phyloP scores from a whole-genome alignment of 495 filamentous ascomycete genomes.

The Collariella sp. region DNA sequence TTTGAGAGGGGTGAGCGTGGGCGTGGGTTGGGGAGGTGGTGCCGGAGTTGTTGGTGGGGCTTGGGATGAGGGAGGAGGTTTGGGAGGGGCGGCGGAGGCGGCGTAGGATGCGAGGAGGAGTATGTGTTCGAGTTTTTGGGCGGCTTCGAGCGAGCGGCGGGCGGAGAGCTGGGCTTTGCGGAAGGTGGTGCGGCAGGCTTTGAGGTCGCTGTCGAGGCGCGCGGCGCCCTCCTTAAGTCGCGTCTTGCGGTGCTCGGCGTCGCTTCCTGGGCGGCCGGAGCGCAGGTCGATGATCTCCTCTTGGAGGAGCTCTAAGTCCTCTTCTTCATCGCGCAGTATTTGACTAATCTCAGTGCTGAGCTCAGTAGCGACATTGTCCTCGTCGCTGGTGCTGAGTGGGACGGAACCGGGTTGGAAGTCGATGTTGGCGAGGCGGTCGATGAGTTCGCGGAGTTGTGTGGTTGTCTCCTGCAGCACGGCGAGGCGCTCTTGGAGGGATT shows the following conservation, averaged over 20 bases:
- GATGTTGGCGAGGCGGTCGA: constrained; percentile 62
- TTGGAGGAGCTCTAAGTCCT: constrained; percentile 72
- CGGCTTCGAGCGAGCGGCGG: constrained; percentile 63
- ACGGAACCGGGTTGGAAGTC: constrained; percentile 53
- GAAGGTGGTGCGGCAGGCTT: constrained; percentile 64
- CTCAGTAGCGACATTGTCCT: constrained; percentile 60
- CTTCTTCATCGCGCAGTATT: constrained; percentile 72
- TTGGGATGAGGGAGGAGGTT: constrained; percentile 14
- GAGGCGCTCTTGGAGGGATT: constrained; percentile 57
- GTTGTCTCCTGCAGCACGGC: constrained; percentile 59
- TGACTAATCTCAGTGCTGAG: constrained; percentile 75
- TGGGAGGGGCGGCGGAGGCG: constrained; percentile 31
- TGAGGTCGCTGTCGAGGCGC: constrained; percentile 59
- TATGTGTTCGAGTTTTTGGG: constrained; percentile 67
- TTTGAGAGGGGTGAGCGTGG: background rate
- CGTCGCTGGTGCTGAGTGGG: constrained; percentile 39
- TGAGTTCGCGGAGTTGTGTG: constrained; percentile 60
- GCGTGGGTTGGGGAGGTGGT: constrained; percentile 10
- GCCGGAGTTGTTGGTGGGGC: constrained; percentile 23
- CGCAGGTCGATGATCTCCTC: constrained; percentile 69
- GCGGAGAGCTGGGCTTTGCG: constrained; percentile 78
- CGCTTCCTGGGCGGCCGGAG: constrained; percentile 33
- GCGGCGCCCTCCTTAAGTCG: constrained; percentile 55
- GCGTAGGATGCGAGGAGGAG: constrained; percentile 59
- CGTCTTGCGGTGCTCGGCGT: constrained; percentile 46